Evolutionary conservation across 2,329 filamentous ascomycete species (phyloP), one percentile per base, ranked within the genome.

Genomic region (Fusarium sambucinum): DNA sequence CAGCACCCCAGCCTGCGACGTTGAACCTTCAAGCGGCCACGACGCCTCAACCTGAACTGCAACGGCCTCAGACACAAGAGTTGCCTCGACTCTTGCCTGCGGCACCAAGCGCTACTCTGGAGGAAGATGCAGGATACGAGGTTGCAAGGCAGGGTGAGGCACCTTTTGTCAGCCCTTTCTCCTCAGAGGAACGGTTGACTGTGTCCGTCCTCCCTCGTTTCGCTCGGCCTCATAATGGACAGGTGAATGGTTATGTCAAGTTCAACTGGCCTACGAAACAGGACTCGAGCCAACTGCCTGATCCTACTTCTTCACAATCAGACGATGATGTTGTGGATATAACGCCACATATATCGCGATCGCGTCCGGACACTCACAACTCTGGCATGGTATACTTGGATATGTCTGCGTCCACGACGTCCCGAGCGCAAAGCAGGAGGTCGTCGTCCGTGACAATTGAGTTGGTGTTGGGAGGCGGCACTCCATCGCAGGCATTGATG

Each of bases 171-270:
- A 80, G 76, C 52, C 79, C 79, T 3, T 80, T 80, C 55, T 71
- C 66, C 30, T 76, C 78, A 27, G 73, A 76, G 29, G 77, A 75
- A 14, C 73, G 69, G 4, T 74, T 80, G 46, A 71, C 74, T 21
- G 56, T 68, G 21, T 65, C 61, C 2, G 30, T 47, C 6, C 29
- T 48, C 6, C 74, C 71, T 42, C 74, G 69, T 3, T 80, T 76
- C 54, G 13, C 42, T 40, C 74, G 78, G 8, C 79, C 79, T 2
- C 35, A 66, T 4, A 75, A 77, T 40, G 79, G 79, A 17, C 72
- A 73, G 42, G 77, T 80, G 32, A 80, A 80, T 48, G 77, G 78
- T 3, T 80, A 80, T 61, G 74, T 80, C 58, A 80, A 80, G 54
- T 78, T 80, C 46, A 73, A 76, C 48, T 80, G 78, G 78, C 74